Conservation (phyloP, 1,284 basidiomycete genomes). For the Kalmanozyma brasiliensis region DNA sequence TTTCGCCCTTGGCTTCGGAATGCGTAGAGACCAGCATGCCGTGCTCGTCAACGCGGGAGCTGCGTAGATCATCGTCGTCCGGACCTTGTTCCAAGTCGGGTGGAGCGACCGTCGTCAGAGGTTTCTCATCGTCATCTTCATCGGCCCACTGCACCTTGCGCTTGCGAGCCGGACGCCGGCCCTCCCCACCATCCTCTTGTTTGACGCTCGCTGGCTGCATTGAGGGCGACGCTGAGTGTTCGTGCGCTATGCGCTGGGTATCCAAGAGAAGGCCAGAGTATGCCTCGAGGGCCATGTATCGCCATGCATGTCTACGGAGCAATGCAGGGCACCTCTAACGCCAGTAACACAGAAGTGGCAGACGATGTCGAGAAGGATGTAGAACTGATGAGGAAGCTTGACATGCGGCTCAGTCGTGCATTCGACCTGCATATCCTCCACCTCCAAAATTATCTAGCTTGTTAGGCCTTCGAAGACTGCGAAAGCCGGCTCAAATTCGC, state of each 20-base stretch:
- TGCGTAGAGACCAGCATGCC: constrained; percentile 20
- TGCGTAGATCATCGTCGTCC: not conserved
- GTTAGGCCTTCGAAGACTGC: constrained; percentile 2
- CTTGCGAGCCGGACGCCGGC: constrained; percentile 14
- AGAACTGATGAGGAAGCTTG: not conserved
- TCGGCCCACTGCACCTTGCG: constrained; percentile 52
- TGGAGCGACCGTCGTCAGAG: not conserved
- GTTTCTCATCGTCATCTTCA: constrained; percentile 15
- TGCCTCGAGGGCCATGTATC: too few species aligned
- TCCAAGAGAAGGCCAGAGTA: not conserved
- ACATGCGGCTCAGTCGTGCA: constrained; percentile 15
- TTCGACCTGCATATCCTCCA: constrained; percentile 2
- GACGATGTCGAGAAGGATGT: too few species aligned
- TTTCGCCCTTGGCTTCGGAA: not conserved
- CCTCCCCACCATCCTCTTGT: constrained; percentile 6
- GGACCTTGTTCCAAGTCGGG: not conserved
- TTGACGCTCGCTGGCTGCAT: constrained; percentile 21
- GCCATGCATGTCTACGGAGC: too few species aligned
- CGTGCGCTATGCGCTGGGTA: constrained; percentile 6
- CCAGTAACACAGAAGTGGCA: too few species aligned
- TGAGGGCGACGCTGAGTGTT: not conserved
- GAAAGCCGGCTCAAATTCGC: too few species aligned
- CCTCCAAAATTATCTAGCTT: not conserved
- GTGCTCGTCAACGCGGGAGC: constrained; percentile 21
- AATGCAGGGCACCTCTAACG: too few species aligned